Base-by-base conservation (phyloP, 148 eudicot genomes). In the Dianthus caryophyllus region DNA sequence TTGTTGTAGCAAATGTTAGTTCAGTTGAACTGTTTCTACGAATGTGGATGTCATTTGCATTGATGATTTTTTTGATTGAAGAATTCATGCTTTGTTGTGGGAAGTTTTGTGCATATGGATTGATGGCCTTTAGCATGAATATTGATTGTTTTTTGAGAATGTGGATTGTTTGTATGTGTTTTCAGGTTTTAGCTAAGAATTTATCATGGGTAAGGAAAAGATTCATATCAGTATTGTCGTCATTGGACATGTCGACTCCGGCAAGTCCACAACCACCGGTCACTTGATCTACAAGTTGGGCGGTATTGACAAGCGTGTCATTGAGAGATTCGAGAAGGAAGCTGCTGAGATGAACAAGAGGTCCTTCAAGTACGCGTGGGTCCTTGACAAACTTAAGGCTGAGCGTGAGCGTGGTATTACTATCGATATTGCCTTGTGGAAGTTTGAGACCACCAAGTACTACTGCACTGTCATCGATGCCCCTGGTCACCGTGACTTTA, bases 271-370 rank as follows among this genome's bases (percentile, higher is more conserved):
- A 71, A 79, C 85, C 31, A 79, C 82, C 47, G 85, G 85, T 67
- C 85, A 82, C 68, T 63, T 82, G 68, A 83, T 79, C 79, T 83
- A 83, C 79, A 83, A 83, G 86, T 78, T 83, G 65, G 86, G 86
- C 18, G 83, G 83, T 58, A 79, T 83, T 69, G 86, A 83, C 79
- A 83, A 83, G 86, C 77, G 83, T 79, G 81, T 77, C 22, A 83
- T 83, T 12, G 85, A 82, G 79, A 76, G 86, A 53, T 83, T 83
- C 17, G 83, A 79, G 81, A 83, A 83, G 76, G 86, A 83, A 62
- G 83, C 81, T 69, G 86, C 83, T 77, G 86, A 83, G 83, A 79
- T 83, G 86, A 83, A 79, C 83, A 83, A 82, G 77, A 79, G 86
- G 76, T 83, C 86, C 21, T 83, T 83, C 71, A 77, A 83, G 81